Base-by-base conservation (phyloP, 495 filamentous ascomycete species). In the Podospora pseudopauciseta region DNA sequence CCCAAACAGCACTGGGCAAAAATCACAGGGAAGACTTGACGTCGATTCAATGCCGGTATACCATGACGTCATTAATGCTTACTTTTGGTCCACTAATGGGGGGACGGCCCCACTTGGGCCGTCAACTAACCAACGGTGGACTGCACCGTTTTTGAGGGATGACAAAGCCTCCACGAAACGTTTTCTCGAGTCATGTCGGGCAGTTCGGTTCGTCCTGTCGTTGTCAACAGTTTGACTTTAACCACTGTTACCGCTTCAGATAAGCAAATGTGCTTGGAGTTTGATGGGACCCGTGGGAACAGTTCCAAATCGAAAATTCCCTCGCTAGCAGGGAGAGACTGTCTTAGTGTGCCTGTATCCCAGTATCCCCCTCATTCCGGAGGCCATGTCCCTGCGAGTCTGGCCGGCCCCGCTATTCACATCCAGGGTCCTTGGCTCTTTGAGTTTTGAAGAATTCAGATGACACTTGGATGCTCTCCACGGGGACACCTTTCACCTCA, bases 61-160 rank as follows among this genome's bases (percentile, higher is more conserved):
- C 26, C 13, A 49, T 54, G 64, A 34, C 64, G 64, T 54, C 54
- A 65, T 30, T 30, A 59, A 49, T 6, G 39, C 39, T 49, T 49
- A 49, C 39, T 49, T 49, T 49, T 49, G 39, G 39, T 18, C 39
- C 39, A 49, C 13, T 49, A 49, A 49, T 2, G 39, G 39, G 13
- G 39, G 11, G 39, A 1, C 5, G 15, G 39, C 39, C 39, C 39
- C 39, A 49, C 39, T 49, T 49, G 39, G 39, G 15, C 39, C 13
- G 39, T 49, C 9, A 49, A 11, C 2, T 13, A 49, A 11, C 39
- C 39, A 49, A 49, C 39, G 39, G 39, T 13, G 13, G 6, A 11
- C 39, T 16, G 39, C 39, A 16, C 39, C 39, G 39, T 49, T 49
- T 49, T 49, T 32, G 30, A 32, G 30, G 30, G 30, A 23, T 23